A percentile compares a stretch with the other conserved stretches of the same genome.
phyloP scores from a whole-genome alignment of 2,329 filamentous ascomycete species.

The Fusarium tupiense region DNA sequence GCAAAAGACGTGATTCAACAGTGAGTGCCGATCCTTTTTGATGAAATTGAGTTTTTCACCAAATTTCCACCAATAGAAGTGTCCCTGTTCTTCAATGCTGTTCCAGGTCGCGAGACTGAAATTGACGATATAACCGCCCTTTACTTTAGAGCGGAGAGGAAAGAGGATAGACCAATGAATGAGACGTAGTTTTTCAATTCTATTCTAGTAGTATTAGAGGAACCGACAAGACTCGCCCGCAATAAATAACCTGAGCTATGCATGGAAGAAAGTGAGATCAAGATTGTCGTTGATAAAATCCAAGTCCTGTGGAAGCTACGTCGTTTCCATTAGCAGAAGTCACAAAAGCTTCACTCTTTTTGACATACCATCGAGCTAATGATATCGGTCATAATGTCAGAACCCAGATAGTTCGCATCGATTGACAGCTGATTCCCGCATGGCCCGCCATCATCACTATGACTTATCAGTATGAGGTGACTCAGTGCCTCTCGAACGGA shows the following conservation, averaged over 20 bases:
- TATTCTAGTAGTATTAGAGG: too few relatives aligned
- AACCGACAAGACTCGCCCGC: too few relatives aligned
- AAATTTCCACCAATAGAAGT: conserved; percentile 15
- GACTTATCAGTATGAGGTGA: not conserved
- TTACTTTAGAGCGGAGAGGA: too few relatives aligned
- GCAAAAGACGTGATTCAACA: conserved; percentile 6
- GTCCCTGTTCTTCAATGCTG: rapidly evolving
- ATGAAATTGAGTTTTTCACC: too few relatives aligned
- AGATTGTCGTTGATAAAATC: not conserved
- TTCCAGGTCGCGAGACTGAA: too few relatives aligned
- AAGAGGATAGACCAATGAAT: too few relatives aligned
- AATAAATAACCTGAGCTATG: not conserved
- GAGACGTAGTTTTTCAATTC: too few relatives aligned
- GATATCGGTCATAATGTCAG: not conserved
- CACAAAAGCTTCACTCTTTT: too few relatives aligned
- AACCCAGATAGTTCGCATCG: not conserved
- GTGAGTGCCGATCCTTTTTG: not conserved
- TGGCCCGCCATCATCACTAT: not conserved
- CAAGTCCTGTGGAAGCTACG: not conserved
- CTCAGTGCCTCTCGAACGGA: rapidly evolving
- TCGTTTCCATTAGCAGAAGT: not conserved
- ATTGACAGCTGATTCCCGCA: not conserved
- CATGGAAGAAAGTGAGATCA: not conserved
- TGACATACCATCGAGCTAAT: not conserved
- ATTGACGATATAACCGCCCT: too few relatives aligned